Conservation (phyloP, 2,329 filamentous ascomycete species). For the Phoma sp. region DNA sequence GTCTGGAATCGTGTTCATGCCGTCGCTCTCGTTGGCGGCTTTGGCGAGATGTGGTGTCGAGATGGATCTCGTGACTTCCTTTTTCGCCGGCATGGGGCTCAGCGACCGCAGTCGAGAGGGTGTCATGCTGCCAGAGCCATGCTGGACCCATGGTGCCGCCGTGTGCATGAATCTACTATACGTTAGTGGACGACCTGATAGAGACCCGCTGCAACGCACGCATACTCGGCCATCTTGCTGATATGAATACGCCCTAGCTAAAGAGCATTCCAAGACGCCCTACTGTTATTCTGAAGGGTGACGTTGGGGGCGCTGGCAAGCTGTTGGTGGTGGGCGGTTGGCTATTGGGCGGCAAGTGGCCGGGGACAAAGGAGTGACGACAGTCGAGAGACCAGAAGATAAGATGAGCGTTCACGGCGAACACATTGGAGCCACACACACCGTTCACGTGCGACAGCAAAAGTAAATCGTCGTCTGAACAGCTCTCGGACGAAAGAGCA, state of each 20-base stretch:
- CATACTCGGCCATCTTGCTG: slow-evolving; percentile 33
- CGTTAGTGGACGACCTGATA: background rate
- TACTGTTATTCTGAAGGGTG: background rate
- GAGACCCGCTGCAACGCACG: slow-evolving; percentile 21
- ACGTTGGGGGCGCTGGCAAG: slow-evolving; percentile 11
- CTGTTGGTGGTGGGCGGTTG: slow-evolving; percentile 13
- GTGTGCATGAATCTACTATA: slow-evolving; percentile 40
- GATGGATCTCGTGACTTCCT: slow-evolving; percentile 47
- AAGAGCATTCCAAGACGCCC: slow-evolving; percentile 18
- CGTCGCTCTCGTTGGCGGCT: slow-evolving; percentile 55
- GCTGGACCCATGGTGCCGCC: slow-evolving; percentile 45
- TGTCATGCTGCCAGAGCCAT: slow-evolving; percentile 42
- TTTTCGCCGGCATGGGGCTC: slow-evolving; percentile 42
- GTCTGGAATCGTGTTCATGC: slow-evolving; percentile 72
- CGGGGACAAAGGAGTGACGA: slow-evolving; percentile 46
- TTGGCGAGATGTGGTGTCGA: slow-evolving; percentile 46
- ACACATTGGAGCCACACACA: slow-evolving; percentile 13
- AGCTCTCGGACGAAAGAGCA: slow-evolving; percentile 3
- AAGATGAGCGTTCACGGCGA: slow-evolving; percentile 14
- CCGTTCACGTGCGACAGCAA: slow-evolving; percentile 8
- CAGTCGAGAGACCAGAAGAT: slow-evolving; percentile 23
- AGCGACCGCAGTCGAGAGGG: slow-evolving; percentile 46
- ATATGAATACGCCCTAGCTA: slow-evolving; percentile 8
- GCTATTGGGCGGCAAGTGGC: slow-evolving; percentile 17
- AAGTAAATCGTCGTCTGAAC: slow-evolving; percentile 3